phyloP scores from a whole-genome alignment of 1,284 basidiomycete species.

The Inonotus hispidus region DNA sequence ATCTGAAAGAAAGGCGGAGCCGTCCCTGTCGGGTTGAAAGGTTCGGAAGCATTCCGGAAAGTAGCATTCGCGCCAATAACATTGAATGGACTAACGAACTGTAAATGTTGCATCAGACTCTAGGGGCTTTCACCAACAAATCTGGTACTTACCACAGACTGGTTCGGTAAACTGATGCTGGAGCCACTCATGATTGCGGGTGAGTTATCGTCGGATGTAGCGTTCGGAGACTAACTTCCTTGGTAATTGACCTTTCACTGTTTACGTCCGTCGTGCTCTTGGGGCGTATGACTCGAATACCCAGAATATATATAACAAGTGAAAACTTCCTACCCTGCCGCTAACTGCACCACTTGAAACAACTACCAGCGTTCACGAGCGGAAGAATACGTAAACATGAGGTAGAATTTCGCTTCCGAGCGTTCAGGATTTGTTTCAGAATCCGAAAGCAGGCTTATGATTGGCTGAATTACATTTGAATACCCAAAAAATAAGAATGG shows the following conservation, averaged over 20 bases:
- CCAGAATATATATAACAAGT: background rate
- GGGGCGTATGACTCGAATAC: background rate
- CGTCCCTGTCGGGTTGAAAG: constrained; percentile 38
- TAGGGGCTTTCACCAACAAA: background rate
- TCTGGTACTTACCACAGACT: background rate
- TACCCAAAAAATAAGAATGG: no score
- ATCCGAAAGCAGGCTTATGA: no score
- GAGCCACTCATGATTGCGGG: background rate
- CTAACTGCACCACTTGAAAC: no score
- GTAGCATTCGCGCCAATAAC: constrained; percentile 29
- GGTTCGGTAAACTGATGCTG: constrained; percentile 4
- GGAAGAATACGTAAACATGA: no score
- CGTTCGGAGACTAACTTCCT: background rate
- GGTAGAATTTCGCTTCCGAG: no score
- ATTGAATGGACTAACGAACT: constrained; percentile 30
- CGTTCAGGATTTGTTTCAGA: no score
- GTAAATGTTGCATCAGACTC: background rate
- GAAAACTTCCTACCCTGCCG: background rate
- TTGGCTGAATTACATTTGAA: no score
- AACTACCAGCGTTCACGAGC: no score
- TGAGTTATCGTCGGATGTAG: constrained; percentile 3
- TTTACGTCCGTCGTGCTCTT: background rate
- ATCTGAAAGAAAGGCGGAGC: constrained; percentile 63
- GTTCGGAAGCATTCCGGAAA: constrained; percentile 27
- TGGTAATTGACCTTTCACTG: background rate